Percentiles rank a stretch among this genome's conserved stretches.
These are phyloP conservation scores for Purshia tridentata DNA, from an alignment of 306 rosid genomes.

Conservation along the genomic window DNA sequence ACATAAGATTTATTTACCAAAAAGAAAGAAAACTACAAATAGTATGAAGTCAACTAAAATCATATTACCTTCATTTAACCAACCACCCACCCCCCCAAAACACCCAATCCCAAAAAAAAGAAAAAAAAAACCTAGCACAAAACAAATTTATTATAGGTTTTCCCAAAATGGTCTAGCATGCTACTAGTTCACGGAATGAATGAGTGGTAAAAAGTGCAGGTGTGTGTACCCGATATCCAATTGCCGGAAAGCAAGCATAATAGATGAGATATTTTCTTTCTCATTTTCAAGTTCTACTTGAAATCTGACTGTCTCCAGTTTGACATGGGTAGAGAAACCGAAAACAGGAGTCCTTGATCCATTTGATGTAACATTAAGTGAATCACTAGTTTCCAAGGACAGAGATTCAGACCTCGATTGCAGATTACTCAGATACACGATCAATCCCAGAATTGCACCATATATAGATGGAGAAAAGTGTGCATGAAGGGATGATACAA, in stretches of 20 bases:
- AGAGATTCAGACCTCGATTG: constrained; percentile 36
- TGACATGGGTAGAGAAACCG: constrained; percentile 45
- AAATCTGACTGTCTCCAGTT: constrained; percentile 48
- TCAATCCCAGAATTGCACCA: constrained; percentile 55
- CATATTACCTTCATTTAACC: too few relatives aligned
- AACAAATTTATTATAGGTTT: not conserved
- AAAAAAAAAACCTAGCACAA: not conserved
- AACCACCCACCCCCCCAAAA: not conserved
- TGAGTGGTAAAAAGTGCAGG: not conserved
- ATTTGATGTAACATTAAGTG: constrained; percentile 26
- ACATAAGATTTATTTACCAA: too few relatives aligned
- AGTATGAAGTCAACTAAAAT: too few relatives aligned
- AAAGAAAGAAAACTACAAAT: too few relatives aligned
- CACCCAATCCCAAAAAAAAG: not conserved
- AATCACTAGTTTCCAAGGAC: constrained; percentile 27
- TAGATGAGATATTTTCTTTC: constrained; percentile 47
- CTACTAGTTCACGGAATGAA: not conserved
- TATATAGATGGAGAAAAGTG: constrained; percentile 66
- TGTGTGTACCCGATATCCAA: constrained; percentile 40
- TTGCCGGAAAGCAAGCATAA: constrained; percentile 51
- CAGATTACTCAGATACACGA: constrained; percentile 30
- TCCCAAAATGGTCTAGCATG: not conserved
- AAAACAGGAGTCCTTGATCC: constrained; percentile 34
- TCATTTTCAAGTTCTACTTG: constrained; percentile 62
- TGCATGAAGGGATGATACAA: constrained; percentile 47